phyloP scores from a whole-genome alignment of 805 yeast genomes.

The Lipomyces lipofer region DNA sequence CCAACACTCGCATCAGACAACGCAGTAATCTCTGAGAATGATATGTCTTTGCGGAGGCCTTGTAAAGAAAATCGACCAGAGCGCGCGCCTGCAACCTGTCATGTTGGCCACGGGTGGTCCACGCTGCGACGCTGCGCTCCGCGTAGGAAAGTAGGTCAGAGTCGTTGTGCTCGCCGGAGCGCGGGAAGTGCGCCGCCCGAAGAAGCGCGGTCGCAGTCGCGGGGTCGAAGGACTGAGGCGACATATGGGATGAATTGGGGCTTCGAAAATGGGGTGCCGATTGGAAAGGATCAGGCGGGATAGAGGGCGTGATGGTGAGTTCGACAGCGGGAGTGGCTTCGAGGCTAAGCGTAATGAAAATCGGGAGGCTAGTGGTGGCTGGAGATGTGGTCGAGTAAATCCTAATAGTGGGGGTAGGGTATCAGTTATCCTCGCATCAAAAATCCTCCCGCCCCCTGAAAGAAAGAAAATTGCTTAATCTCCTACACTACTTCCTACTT shows the following conservation, averaged over 20 bases:
- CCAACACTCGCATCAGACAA: constrained; percentile 20
- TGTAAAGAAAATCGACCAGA: constrained; percentile 26
- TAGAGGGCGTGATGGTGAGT: too few relatives aligned
- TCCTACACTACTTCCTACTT: too few relatives aligned
- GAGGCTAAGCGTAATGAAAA: too few relatives aligned
- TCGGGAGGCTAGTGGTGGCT: too few relatives aligned
- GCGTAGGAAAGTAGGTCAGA: constrained; percentile 21
- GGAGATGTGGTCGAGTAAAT: too few relatives aligned
- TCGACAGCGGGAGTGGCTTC: too few relatives aligned
- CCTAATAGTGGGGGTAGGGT: too few relatives aligned
- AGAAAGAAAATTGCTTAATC: too few relatives aligned
- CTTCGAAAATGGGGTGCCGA: too few relatives aligned
- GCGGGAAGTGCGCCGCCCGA: constrained; percentile 22
- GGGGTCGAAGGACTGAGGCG: constrained; percentile 25
- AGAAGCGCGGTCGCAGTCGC: constrained; percentile 21
- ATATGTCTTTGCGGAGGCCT: constrained; percentile 29
- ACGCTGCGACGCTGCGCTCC: constrained; percentile 16
- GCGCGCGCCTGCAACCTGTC: constrained; percentile 25
- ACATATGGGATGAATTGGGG: constrained; percentile 3
- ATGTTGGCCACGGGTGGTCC: constrained; percentile 18
- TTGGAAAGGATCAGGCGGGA: too few relatives aligned
- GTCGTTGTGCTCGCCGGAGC: constrained; percentile 29
- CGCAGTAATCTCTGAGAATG: constrained; percentile 26
- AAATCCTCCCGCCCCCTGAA: too few relatives aligned
- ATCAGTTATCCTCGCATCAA: too few relatives aligned